phyloP scores from a whole-genome alignment of 1,284 basidiomycete species.

The Leucoagaricus sp. region DNA sequence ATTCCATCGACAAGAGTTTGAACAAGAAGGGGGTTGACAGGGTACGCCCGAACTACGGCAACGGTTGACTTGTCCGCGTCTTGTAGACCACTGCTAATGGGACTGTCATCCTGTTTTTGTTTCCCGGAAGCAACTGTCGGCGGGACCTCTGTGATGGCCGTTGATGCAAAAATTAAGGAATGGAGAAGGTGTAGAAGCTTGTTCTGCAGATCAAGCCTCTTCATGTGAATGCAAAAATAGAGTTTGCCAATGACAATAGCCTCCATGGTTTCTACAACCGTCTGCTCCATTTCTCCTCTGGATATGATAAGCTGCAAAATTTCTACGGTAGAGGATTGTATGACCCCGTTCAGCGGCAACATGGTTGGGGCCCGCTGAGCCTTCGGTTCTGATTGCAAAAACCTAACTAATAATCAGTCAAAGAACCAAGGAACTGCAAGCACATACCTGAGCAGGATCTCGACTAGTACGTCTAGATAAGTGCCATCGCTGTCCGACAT shows the following conservation, averaged over 20 bases:
- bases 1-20: conserved; percentile 85
- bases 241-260: conserved; percentile 75
- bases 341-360: conserved; percentile 58
- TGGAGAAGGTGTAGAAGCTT: conserved; percentile 92
- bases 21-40: conserved; percentile 70
- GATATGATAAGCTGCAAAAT: conserved; percentile 82
- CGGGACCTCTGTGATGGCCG: conserved; percentile 22
- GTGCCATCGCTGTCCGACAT: conserved; percentile 55
- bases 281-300: conserved; percentile 71
- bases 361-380: conserved; percentile 48
- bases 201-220: conserved; percentile 83
- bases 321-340: conserved; percentile 80
- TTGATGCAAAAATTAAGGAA: conserved; percentile 71
- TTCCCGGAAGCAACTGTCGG: conserved; percentile 23
- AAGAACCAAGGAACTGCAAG: neutral
- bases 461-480: conserved; percentile 76
- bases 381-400: conserved; percentile 75
- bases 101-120: conserved; percentile 30
- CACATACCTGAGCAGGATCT: conserved; percentile 65
- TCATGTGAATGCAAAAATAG: conserved; percentile 69
- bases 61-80: conserved; percentile 18
- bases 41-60: conserved; percentile 37
- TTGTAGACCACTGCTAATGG: conserved; percentile 29
- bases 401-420: conserved; percentile 41
- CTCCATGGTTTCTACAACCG: conserved; percentile 67